These are phyloP conservation scores for Centella asiatica DNA, from an alignment of 129 eudicot species.

Conservation along the genomic window DNA sequence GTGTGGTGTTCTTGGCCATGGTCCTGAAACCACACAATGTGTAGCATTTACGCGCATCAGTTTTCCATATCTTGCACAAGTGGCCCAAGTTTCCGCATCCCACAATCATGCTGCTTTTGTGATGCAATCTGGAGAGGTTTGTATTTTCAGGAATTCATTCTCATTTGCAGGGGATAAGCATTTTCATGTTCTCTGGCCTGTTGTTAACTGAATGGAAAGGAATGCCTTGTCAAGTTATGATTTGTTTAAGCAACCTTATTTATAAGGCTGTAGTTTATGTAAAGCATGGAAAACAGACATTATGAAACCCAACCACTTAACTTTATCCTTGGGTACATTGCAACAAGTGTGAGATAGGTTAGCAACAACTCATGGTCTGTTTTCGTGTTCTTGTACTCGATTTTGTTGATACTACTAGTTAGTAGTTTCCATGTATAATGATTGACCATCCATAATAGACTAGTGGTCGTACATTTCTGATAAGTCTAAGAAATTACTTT, in stretches of 20 bases:
- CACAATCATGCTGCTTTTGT: slow-evolving; percentile 97
- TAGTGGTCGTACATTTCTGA: neutral
- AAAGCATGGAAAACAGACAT: neutral
- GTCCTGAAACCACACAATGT: slow-evolving; percentile 80
- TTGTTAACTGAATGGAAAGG: neutral
- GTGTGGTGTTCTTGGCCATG: slow-evolving; percentile 99
- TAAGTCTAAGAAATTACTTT: neutral
- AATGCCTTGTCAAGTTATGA: too few relatives aligned
- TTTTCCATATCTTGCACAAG: slow-evolving; percentile 49
- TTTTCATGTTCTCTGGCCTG: neutral
- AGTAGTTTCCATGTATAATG: too few relatives aligned
- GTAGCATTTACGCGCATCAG: slow-evolving; percentile 59
- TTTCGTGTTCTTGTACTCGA: too few relatives aligned
- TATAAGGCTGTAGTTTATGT: too few relatives aligned
- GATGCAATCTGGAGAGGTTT: slow-evolving; percentile 74
- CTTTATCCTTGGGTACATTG: neutral
- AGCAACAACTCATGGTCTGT: neutral
- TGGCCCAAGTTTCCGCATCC: slow-evolving; percentile 74
- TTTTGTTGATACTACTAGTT: neutral
- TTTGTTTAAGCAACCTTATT: too few relatives aligned
- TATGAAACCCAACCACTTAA: neutral
- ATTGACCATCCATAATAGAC: too few relatives aligned
- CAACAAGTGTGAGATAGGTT: neutral
- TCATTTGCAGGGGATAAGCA: neutral
- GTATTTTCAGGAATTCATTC: slow-evolving; percentile 1